phyloP scores from a whole-genome alignment of 2,329 filamentous ascomycete genomes.

The Zymoseptoria pseudotritici region DNA sequence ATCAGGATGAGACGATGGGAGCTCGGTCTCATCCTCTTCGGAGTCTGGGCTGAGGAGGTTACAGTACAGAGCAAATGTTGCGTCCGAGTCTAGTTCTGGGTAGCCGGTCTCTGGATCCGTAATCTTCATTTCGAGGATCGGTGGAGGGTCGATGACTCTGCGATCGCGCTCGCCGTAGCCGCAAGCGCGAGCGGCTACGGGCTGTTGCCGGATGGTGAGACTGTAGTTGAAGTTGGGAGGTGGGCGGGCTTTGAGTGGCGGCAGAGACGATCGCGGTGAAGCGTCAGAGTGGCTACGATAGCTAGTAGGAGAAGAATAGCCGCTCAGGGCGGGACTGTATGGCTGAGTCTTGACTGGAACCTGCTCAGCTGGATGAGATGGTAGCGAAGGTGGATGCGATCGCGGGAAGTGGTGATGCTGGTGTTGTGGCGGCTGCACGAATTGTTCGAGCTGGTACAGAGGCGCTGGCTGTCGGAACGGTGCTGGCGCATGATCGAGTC shows the following conservation, averaged over 20 bases:
- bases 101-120: constrained; percentile 51
- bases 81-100: constrained; percentile 55
- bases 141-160: constrained; percentile 74
- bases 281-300: constrained; percentile 19
- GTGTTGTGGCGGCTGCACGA: constrained; percentile 3
- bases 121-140: constrained; percentile 67
- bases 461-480: constrained; percentile 6
- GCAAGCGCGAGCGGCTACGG: constrained; percentile 68
- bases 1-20: constrained; percentile 43
- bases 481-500: constrained; percentile 11
- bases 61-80: constrained; percentile 57
- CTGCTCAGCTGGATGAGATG: constrained; percentile 4
- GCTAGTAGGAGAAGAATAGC: constrained; percentile 15
- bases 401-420: constrained; percentile 6
- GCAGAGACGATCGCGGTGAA: constrained; percentile 19
- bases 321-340: constrained; percentile 14
- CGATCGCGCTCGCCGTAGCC: constrained; percentile 78
- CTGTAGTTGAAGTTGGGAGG: constrained; percentile 33
- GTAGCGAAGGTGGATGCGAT: constrained; percentile 6
- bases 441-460: constrained; percentile 3
- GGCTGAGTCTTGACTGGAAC: constrained; percentile 5
- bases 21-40: constrained; percentile 58
- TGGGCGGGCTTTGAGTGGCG: constrained; percentile 2
- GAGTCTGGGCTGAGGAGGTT: constrained; percentile 66
- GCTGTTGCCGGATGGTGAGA: constrained; percentile 66